phyloP scores from a whole-genome alignment of 1,284 basidiomycete genomes.

The Trichosporon ovoides region DNA sequence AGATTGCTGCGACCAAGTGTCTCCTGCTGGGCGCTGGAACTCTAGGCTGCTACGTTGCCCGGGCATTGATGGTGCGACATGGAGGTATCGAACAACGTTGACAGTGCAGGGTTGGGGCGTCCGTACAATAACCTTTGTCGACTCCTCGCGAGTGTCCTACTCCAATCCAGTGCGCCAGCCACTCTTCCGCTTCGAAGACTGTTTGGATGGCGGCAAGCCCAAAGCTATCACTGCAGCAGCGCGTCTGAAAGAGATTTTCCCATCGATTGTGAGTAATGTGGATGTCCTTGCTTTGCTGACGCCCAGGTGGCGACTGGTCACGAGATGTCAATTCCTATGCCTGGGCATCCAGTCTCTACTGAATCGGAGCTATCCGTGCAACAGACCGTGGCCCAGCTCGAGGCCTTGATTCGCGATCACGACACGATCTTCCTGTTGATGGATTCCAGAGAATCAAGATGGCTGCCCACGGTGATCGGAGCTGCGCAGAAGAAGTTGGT shows the following conservation, averaged over 20 bases:
- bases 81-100: not conserved
- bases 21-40: conserved; percentile 91
- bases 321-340: conserved; percentile 86
- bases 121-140: conserved; percentile 84
- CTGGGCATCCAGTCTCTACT: conserved; percentile 78
- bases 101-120: conserved; percentile 81
- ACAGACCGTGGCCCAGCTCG: conserved; percentile 62
- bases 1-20: conserved; percentile 71
- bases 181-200: conserved; percentile 90
- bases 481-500: conserved; percentile 84
- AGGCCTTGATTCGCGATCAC: conserved; percentile 72
- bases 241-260: conserved; percentile 81
- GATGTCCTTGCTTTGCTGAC: not conserved
- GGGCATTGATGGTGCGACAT: conserved; percentile 70
- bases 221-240: conserved; percentile 90
- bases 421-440: conserved; percentile 92
- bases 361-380: conserved; percentile 54
- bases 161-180: conserved; percentile 97
- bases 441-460: conserved; percentile 93
- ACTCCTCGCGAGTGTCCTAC: conserved; percentile 85
- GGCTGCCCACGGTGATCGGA: conserved; percentile 87
- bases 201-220: conserved; percentile 83
- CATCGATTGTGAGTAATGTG: conserved; percentile 67
- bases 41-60: conserved; percentile 89
- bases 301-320: conserved; percentile 69